Conservation (phyloP, 805 yeast species). For the Isabelozyma heimii region DNA sequence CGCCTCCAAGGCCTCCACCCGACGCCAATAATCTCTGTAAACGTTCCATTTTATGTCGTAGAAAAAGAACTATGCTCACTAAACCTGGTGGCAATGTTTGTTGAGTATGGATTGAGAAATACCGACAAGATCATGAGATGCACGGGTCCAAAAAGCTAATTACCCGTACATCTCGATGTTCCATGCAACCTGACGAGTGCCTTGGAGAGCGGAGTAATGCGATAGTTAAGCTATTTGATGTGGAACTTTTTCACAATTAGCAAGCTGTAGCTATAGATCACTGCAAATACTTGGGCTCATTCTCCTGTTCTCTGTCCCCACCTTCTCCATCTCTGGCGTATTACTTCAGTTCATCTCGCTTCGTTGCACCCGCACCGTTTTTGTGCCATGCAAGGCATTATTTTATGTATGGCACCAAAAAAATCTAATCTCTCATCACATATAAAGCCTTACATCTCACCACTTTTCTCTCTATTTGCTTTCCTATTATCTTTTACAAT, state of each 20-base stretch:
- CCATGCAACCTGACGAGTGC: background rate
- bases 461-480: background rate
- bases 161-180: background rate
- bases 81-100: conserved; percentile 15
- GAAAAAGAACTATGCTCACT: background rate
- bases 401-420: background rate
- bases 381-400: background rate
- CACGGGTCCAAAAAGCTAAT: background rate
- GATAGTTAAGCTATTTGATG: background rate
- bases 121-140: background rate
- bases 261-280: background rate
- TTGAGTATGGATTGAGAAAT: background rate
- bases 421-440: background rate
- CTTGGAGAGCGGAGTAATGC: background rate
- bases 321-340: background rate
- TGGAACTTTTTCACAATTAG: too few species aligned
- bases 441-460: background rate
- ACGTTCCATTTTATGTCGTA: conserved; percentile 37
- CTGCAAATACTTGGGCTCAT: background rate
- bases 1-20: conserved; percentile 45
- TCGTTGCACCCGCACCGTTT: background rate
- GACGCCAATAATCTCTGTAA: conserved; percentile 47
- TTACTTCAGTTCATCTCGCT: background rate
- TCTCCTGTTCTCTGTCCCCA: background rate
- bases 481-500: background rate